Evolutionary conservation across 805 yeast species (phyloP).

Genomic region (Torulaspora quercuum): DNA sequence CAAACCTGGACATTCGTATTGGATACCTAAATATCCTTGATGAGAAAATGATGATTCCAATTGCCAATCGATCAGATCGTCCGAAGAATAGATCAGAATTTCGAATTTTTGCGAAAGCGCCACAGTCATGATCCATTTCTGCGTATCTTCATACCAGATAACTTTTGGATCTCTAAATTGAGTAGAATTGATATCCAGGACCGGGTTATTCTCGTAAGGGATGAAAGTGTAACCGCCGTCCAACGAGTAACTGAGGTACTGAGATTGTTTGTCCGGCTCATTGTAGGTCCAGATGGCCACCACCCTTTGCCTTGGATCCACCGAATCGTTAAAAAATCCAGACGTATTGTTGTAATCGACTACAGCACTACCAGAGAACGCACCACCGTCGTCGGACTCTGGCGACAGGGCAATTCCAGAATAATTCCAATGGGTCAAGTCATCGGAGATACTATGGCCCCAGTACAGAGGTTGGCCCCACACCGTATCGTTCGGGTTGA

Average conservation of each 20-base stretch:
- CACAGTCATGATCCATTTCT: slow-evolving; percentile 35
- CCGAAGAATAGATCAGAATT: slow-evolving; percentile 31
- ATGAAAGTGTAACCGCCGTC: slow-evolving; percentile 40
- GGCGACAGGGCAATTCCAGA: slow-evolving; percentile 36
- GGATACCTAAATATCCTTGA: slow-evolving; percentile 36
- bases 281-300: slow-evolving; percentile 40
- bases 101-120: slow-evolving; percentile 34
- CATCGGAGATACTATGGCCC: slow-evolving; percentile 43
- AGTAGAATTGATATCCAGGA: slow-evolving; percentile 31
- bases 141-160: slow-evolving; percentile 34
- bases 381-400: slow-evolving; percentile 31
- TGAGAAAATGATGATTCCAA: slow-evolving; percentile 30
- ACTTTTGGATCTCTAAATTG: slow-evolving; percentile 41
- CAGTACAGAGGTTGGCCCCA: slow-evolving; percentile 40
- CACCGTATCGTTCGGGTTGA: slow-evolving; percentile 36
- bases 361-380: slow-evolving; percentile 40
- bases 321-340: slow-evolving; percentile 33
- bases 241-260: slow-evolving; percentile 36
- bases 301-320: slow-evolving; percentile 34
- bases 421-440: slow-evolving; percentile 37
- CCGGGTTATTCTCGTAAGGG: slow-evolving; percentile 34
- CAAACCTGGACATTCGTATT: slow-evolving; percentile 44
- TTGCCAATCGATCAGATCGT: slow-evolving; percentile 31
- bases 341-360: slow-evolving; percentile 40
- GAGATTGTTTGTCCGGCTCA: slow-evolving; percentile 30